phyloP scores from a whole-genome alignment of 106 monocot species.

The Cymbidium sinense region DNA sequence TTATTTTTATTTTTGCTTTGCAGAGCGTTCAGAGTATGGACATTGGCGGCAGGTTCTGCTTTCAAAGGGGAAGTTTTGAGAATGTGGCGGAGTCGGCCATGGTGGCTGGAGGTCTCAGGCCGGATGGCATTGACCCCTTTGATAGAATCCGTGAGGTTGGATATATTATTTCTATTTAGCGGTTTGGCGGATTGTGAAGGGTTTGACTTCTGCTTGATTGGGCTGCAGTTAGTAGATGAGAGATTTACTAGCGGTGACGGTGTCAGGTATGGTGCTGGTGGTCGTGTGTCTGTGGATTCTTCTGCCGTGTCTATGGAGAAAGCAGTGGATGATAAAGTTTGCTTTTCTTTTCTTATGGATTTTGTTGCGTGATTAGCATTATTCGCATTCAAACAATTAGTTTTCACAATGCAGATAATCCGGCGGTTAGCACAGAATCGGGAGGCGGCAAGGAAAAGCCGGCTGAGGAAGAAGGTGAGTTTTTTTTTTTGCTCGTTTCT shows the following conservation, averaged over 20 bases:
- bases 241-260: conserved; percentile 16
- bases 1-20: conserved; percentile 2
- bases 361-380: not conserved
- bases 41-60: conserved; percentile 15
- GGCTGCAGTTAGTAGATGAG: conserved; percentile 17
- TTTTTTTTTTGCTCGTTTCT: not conserved
- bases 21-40: conserved; percentile 32
- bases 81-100: conserved; percentile 69
- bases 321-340: conserved; percentile 56
- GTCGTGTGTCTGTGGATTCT: conserved; percentile 26
- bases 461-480: conserved; percentile 53
- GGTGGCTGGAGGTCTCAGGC: conserved; percentile 37
- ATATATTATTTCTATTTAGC: not conserved
- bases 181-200: not conserved
- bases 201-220: not conserved
- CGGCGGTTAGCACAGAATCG: conserved; percentile 66
- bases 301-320: conserved; percentile 33
- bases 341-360: not conserved
- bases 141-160: conserved; percentile 29
- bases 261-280: not conserved
- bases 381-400: not conserved
- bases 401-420: conserved; percentile 19
- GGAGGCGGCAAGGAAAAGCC: conserved; percentile 64
- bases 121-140: conserved; percentile 39
- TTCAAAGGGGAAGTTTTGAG: conserved; percentile 38